Conservation (phyloP, 129 eudicot genomes). For the Saposhnikovia divaricata region DNA sequence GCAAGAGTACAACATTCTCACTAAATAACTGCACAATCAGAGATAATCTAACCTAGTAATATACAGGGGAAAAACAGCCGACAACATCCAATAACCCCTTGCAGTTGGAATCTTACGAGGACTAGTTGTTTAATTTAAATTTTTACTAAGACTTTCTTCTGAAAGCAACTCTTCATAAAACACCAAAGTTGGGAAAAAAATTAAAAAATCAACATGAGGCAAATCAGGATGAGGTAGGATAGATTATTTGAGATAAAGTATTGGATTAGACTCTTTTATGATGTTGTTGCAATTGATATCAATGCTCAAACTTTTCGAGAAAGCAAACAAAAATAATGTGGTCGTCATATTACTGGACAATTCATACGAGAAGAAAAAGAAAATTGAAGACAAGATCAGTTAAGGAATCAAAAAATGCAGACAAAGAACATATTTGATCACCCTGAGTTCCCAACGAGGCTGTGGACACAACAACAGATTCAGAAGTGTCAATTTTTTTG, state of each 20-base stretch:
- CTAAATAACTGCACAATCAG: not conserved
- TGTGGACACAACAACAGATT: constrained; percentile 34
- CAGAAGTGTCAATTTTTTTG: constrained; percentile 39
- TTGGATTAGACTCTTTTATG: not conserved
- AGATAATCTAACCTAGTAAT: not conserved
- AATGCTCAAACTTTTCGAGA: not conserved
- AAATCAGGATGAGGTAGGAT: not conserved
- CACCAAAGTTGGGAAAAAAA: not conserved
- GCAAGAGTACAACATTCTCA: not conserved
- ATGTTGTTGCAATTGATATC: not conserved
- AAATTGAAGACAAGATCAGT: not conserved
- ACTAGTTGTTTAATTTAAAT: not conserved
- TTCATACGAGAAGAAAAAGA: not conserved
- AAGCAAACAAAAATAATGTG: not conserved
- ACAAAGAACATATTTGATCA: constrained; percentile 49
- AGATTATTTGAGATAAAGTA: not conserved
- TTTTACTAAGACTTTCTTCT: not conserved
- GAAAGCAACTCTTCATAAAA: not conserved
- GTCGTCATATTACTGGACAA: not conserved
- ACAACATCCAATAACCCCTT: not conserved
- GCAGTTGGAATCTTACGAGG: not conserved
- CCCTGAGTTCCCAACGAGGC: constrained; percentile 42
- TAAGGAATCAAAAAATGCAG: not conserved
- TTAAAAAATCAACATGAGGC: not conserved
- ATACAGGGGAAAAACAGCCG: not conserved